Evolutionary conservation across 306 rosid genomes (phyloP).

Genomic region (Fragaria ananassa): DNA sequence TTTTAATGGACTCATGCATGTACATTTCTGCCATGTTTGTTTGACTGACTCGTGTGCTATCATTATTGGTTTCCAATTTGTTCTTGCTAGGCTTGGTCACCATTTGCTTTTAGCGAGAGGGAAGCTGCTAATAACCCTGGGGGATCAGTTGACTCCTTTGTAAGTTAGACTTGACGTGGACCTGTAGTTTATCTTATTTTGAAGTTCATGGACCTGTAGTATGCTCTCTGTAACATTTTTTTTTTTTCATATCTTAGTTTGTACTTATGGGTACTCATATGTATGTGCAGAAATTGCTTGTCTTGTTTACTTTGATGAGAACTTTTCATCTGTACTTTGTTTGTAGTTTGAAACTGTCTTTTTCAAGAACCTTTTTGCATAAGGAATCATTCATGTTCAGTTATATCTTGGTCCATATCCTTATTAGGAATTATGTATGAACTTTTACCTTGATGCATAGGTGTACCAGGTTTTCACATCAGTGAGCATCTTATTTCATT

Average conservation of each 20-base stretch:
- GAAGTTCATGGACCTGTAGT: not conserved
- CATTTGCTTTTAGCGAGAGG: slow-evolving; percentile 38
- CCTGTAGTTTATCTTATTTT: slow-evolving; percentile 14
- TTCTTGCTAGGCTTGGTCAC: slow-evolving; percentile 66
- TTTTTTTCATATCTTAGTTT: not conserved
- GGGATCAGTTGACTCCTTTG: slow-evolving; percentile 55
- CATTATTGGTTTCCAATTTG: not conserved
- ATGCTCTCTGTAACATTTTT: not conserved
- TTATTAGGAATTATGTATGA: not conserved
- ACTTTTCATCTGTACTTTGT: not conserved
- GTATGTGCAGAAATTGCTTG: not conserved
- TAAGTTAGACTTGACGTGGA: slow-evolving; percentile 49
- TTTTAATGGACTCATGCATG: not conserved
- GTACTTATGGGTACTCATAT: not conserved
- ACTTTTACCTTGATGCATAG: not conserved
- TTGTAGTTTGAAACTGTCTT: not conserved
- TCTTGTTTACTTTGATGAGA: not conserved
- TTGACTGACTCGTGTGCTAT: not conserved
- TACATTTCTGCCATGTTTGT: not conserved
- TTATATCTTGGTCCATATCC: not conserved
- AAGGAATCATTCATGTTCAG: not conserved
- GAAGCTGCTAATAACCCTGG: slow-evolving; percentile 31
- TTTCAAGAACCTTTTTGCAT: not conserved
- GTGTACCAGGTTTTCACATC: not conserved
- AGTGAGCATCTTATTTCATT: not conserved